Evolutionary conservation across 306 rosid genomes (phyloP), one percentile per base, ranked within the genome.

Genomic region (Casuarina glauca): DNA sequence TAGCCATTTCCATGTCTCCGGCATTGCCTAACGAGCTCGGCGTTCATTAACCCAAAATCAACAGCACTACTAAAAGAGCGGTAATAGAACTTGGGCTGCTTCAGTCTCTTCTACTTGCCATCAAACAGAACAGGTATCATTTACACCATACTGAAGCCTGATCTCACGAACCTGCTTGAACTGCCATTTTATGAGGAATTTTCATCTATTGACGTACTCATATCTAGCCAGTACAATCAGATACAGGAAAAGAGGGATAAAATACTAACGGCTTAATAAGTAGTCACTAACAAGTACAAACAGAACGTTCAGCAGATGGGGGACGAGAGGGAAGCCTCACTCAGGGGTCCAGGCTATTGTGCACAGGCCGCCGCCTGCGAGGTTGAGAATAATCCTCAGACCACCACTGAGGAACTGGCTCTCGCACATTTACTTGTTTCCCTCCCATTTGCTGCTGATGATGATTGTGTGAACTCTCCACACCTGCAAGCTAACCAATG

Each of bases 311-410:
- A 17, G 35, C 13, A 41, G 50, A 42, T 49, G 26, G 70, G 26
- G 9, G 17, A 42, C n/a, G 3, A 41, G 50, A 66, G 26, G 15
- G 50, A 42, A 20, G 64, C 71, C 26, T 66, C 49, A 72, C 64
- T 50, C 9, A 42, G 36, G 77, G 85, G 5, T 78, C 74, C 50
- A 85, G 79, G 41, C 79, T 75, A 76, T 79, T 79, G 68, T 85
- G 81, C 38, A 81, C 81, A 35, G 82, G 84, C 15, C 48, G 78
- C 42, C 81, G 76, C 71, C 72, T 74, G 15, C 16, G 76, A 75
- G 88, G 78, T 16, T 13, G 15, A 26, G 85, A 26, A 55, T 84
- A 84, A 67, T 84, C 85, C 78, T 81, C 81, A 1, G 74, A 73
- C 87, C 67, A 84, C 80, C 80, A 84, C 13, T 38, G 51, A 72